These are phyloP conservation scores for Dorcoceras hygrometricum DNA, from an alignment of 257 asterid species.

Conservation along the genomic window DNA sequence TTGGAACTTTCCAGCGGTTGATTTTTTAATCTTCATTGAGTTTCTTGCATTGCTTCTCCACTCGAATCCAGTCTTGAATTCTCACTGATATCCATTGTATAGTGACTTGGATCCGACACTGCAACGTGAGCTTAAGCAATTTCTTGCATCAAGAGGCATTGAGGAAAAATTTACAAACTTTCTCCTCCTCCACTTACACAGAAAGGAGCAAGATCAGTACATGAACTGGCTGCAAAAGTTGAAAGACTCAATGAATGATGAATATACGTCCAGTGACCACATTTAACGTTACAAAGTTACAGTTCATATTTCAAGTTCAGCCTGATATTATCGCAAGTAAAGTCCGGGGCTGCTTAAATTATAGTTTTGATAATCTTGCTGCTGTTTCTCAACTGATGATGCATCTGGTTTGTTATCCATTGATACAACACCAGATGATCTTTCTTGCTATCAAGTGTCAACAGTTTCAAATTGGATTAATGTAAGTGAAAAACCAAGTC, in stretches of 20 bases:
- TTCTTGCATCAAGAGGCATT: slow-evolving; percentile 67
- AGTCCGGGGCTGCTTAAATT: not conserved
- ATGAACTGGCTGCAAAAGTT: slow-evolving; percentile 73
- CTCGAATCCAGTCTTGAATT: too few species aligned
- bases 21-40: not conserved
- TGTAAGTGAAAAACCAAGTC: too few species aligned
- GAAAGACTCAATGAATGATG: slow-evolving; percentile 39
- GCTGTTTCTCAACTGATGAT: not conserved
- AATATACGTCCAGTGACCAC: slow-evolving; percentile 6
- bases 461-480: too few species aligned
- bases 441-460: not conserved
- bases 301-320: not conserved
- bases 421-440: not conserved
- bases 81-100: slow-evolving; percentile 32
- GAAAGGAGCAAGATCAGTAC: slow-evolving; percentile 79
- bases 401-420: too few species aligned
- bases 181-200: slow-evolving; percentile 65
- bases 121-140: slow-evolving; percentile 62
- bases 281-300: slow-evolving; percentile 1
- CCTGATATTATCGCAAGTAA: slow-evolving; percentile 7
- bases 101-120: slow-evolving; percentile 62
- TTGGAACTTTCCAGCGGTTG: not conserved
- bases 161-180: slow-evolving; percentile 50
- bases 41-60: not conserved
- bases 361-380: not conserved